These are phyloP conservation scores for Apiotrichum akiyoshidainum DNA, from an alignment of 1,284 basidiomycete species.

Conservation along the genomic window DNA sequence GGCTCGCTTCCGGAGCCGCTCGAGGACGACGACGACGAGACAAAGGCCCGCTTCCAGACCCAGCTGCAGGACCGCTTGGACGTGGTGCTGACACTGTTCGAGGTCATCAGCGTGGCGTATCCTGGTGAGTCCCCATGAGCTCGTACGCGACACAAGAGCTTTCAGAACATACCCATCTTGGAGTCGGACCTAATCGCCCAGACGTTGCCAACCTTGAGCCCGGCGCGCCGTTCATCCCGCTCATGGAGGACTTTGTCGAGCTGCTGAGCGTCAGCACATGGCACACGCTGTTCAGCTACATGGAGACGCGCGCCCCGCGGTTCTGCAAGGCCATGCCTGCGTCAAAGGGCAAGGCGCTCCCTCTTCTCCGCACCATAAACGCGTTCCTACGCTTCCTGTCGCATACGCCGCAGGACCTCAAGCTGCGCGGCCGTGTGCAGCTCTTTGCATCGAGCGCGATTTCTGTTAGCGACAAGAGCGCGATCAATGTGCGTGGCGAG, in stretches of 20 bases:
- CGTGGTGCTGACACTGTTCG: constrained; percentile 40
- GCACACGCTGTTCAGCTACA: constrained; percentile 39
- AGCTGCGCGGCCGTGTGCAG: constrained; percentile 44
- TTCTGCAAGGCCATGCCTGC: constrained; percentile 47
- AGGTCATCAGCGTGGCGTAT: constrained; percentile 24
- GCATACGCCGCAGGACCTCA: constrained; percentile 41
- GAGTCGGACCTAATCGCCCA: constrained; percentile 19
- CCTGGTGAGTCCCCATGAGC: constrained; percentile 21
- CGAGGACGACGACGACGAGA: constrained; percentile 11
- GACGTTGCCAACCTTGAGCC: constrained; percentile 35
- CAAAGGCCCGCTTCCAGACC: constrained; percentile 27
- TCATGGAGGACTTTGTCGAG: constrained; percentile 46
- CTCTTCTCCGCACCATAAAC: constrained; percentile 43
- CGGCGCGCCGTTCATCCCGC: constrained; percentile 42
- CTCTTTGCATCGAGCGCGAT: constrained; percentile 44
- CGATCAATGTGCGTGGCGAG: constrained; percentile 46
- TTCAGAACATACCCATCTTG: too few relatives aligned
- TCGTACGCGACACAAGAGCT: too few relatives aligned
- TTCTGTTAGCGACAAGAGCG: constrained; percentile 45
- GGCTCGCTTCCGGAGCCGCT: constrained; percentile 33
- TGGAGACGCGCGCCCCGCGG: constrained; percentile 42
- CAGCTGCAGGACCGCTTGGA: constrained; percentile 39
- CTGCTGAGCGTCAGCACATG: constrained; percentile 40
- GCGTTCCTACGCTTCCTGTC: constrained; percentile 41
- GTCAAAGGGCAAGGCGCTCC: constrained; percentile 45